Conservation (phyloP, 2,329 filamentous ascomycete species). For the Trichoderma koningii region DNA sequence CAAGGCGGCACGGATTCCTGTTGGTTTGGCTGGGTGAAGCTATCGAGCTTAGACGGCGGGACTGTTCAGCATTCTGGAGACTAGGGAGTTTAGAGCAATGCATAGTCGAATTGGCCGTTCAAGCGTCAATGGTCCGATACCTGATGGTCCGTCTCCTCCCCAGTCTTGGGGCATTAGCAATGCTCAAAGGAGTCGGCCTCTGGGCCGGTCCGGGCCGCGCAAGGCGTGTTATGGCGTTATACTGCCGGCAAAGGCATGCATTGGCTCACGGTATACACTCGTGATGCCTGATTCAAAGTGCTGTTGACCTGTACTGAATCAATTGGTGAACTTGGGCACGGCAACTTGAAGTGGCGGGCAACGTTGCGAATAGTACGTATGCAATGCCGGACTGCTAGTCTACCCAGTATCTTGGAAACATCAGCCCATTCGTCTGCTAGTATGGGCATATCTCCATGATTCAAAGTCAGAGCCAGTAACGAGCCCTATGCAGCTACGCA, state of each 20-base stretch:
- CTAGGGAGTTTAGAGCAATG: too few species aligned
- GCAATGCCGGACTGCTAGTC: slow-evolving; percentile 1
- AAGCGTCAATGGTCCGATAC: background rate
- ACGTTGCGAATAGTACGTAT: background rate
- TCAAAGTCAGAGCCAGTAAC: background rate
- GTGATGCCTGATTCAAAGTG: too few species aligned
- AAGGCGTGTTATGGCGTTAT: background rate
- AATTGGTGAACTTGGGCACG: background rate
- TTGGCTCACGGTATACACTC: too few species aligned
- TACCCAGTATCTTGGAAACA: background rate
- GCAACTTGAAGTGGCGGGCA: background rate
- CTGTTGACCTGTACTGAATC: too few species aligned
- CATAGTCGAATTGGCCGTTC: slow-evolving; percentile 16
- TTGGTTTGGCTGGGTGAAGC: background rate
- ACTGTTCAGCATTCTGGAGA: background rate
- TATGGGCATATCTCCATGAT: background rate
- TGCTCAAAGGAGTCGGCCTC: background rate
- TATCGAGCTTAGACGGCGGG: background rate
- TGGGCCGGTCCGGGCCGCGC: slow-evolving; percentile 10
- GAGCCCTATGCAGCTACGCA: background rate
- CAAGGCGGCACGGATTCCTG: slow-evolving; percentile 8
- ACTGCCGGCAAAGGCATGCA: too few species aligned
- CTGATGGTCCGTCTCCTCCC: background rate
- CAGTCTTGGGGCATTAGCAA: background rate
- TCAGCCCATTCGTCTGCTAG: background rate